These are phyloP conservation scores for Tilletia caries DNA, from an alignment of 1,284 basidiomycete genomes.

Conservation along the genomic window DNA sequence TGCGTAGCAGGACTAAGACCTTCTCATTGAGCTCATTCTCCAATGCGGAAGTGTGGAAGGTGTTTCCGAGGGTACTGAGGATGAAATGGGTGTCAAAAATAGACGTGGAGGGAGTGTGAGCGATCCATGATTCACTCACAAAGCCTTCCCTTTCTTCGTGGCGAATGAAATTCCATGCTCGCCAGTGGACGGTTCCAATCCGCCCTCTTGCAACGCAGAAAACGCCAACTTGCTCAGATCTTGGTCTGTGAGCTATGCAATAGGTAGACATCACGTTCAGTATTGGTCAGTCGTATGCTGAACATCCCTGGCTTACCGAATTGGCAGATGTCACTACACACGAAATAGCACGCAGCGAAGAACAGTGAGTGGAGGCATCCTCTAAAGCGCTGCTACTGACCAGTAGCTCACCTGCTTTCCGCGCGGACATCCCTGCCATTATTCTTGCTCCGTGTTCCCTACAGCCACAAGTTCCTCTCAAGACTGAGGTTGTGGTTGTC, in stretches of 20 bases:
- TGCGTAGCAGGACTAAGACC: constrained; percentile 4
- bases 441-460: too few species aligned
- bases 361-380: background rate
- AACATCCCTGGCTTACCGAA: background rate
- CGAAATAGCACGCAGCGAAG: background rate
- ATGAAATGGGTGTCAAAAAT: background rate
- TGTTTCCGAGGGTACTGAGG: background rate
- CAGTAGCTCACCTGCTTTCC: too few species aligned
- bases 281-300: background rate
- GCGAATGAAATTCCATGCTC: background rate
- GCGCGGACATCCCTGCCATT: too few species aligned
- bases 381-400: too few species aligned
- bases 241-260: background rate
- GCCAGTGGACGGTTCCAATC: background rate
- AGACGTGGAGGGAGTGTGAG: background rate
- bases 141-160: background rate
- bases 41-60: background rate
- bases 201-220: background rate
- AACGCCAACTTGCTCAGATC: background rate
- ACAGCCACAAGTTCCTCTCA: too few species aligned
- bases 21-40: background rate
- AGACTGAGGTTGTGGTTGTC: too few species aligned
- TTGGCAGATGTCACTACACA: background rate
- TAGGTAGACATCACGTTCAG: background rate
- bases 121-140: background rate